Evolutionary conservation across 1,284 basidiomycete species (phyloP), one percentile per base, ranked within the genome.

Genomic region (Puccinia coronata): DNA sequence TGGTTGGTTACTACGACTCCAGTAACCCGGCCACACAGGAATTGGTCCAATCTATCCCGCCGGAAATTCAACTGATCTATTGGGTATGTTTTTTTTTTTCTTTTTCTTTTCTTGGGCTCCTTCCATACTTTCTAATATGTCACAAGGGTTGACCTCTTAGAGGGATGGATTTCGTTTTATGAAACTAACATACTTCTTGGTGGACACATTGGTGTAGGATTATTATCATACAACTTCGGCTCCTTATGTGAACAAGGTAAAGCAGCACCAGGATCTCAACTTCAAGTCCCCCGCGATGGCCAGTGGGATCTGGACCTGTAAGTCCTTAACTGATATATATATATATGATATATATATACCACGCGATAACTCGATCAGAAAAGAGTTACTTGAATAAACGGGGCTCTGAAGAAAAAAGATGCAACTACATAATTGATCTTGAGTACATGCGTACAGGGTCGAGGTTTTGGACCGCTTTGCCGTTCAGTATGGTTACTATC

Each of bases 391-490:
- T n/a, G n/a, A n/a, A n/a, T n/a, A n/a, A n/a, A n/a, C n/a, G n/a
- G n/a, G n/a, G n/a, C n/a, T n/a, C n/a, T n/a, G n/a, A n/a, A n/a
- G n/a, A n/a, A n/a, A n/a, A n/a, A n/a, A n/a, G n/a, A n/a, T n/a
- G n/a, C n/a, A n/a, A n/a, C n/a, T n/a, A n/a, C n/a, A n/a, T n/a
- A n/a, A n/a, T n/a, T n/a, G n/a, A n/a, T n/a, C n/a, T n/a, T n/a
- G n/a, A n/a, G n/a, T n/a, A n/a, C n/a, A n/a, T n/a, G n/a, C n/a
- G n/a, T n/a, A 2, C 23, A 36, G 47, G 25, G 51, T 67, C 31
- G 43, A 84, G 86, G 14, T 87, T 87, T 81, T 87, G 86, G 86
- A 86, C 86, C 4, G 86, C 86, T 4, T 80, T 87, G 1, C 86
- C 86, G 0, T 87, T 87, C 82, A 86, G 86, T 0, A 86, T 87